Conservation (phyloP, 192 early-diverging fungal species). For the Dissophora globulifera region DNA sequence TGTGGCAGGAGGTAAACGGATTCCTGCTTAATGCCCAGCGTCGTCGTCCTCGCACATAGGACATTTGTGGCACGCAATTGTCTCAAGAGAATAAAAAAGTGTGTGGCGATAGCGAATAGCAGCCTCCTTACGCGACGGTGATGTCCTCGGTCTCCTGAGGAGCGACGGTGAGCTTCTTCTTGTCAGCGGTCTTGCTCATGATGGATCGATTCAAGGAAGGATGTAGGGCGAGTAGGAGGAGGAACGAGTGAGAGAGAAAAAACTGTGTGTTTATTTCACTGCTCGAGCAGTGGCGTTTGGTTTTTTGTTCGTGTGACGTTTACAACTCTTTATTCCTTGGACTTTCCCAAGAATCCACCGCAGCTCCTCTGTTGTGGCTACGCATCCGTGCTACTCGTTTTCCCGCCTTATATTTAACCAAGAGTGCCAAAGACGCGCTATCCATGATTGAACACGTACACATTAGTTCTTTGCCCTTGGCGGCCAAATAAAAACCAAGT, state of each 20-base stretch:
- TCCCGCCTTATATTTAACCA: constrained; percentile 16
- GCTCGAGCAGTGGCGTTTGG: too few relatives aligned
- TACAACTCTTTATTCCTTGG: too few relatives aligned
- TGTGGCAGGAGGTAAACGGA: too few relatives aligned
- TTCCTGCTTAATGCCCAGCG: too few relatives aligned
- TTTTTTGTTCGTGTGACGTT: too few relatives aligned
- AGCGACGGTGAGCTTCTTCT: constrained; percentile 54
- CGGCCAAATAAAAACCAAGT: too few relatives aligned
- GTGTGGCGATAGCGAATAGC: too few relatives aligned
- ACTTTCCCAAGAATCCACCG: too few relatives aligned
- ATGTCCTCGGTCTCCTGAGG: constrained; percentile 55
- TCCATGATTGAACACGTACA: too few relatives aligned
- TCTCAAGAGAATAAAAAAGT: too few relatives aligned
- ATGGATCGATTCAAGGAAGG: constrained; percentile 29
- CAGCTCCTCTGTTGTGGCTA: background rate
- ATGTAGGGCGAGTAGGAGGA: constrained; percentile 6
- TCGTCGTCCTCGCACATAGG: too few relatives aligned
- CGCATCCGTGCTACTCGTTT: background rate
- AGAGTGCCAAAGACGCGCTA: constrained; percentile 52
- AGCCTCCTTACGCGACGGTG: constrained; percentile 50
- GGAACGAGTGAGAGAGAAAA: constrained; percentile 13
- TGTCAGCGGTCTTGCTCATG: constrained; percentile 56
- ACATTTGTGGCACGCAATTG: background rate
- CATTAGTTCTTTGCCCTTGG: too few relatives aligned
- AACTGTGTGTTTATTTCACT: constrained; percentile 11